phyloP scores from a whole-genome alignment of 1,284 basidiomycete genomes.

The Termitomyces sp. region DNA sequence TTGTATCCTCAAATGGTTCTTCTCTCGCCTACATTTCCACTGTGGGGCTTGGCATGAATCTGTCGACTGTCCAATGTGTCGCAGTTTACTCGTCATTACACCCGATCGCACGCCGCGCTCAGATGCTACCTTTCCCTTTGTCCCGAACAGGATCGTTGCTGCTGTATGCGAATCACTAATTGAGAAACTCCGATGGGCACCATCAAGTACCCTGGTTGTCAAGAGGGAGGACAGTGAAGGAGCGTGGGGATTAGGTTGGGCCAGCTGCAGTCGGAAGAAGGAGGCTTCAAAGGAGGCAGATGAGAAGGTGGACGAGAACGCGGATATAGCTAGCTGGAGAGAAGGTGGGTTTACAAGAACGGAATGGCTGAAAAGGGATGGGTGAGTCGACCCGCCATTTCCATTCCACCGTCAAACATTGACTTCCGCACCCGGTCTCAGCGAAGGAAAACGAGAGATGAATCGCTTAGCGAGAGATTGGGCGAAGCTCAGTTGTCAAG shows the following conservation, averaged over 20 bases:
- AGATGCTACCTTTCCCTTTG: constrained; percentile 51
- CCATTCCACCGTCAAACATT: not conserved
- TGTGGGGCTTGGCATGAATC: constrained; percentile 63
- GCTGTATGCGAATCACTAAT: constrained; percentile 43
- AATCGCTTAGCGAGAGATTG: constrained; percentile 38
- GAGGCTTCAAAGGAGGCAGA: constrained; percentile 32
- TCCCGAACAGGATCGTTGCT: constrained; percentile 53
- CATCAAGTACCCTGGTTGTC: constrained; percentile 29
- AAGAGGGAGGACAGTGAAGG: constrained; percentile 37
- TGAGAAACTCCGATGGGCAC: constrained; percentile 34
- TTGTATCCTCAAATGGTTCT: constrained; percentile 63
- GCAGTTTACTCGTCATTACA: constrained; percentile 44
- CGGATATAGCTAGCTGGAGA: constrained; percentile 39
- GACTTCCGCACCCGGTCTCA: constrained; percentile 19
- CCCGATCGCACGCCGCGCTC: constrained; percentile 45
- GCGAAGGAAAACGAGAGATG: constrained; percentile 50
- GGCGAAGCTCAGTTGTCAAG: constrained; percentile 37
- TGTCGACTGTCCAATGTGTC: constrained; percentile 64
- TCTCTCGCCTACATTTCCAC: constrained; percentile 51
- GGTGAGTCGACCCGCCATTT: constrained; percentile 29
- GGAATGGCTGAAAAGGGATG: constrained; percentile 50
- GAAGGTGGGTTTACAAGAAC: constrained; percentile 38
- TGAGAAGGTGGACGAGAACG: constrained; percentile 21
- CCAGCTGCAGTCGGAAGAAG: constrained; percentile 29
- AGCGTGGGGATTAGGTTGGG: constrained; percentile 22